Conservation (phyloP, 257 asterid genomes). For the Ophiorrhiza pumila region DNA sequence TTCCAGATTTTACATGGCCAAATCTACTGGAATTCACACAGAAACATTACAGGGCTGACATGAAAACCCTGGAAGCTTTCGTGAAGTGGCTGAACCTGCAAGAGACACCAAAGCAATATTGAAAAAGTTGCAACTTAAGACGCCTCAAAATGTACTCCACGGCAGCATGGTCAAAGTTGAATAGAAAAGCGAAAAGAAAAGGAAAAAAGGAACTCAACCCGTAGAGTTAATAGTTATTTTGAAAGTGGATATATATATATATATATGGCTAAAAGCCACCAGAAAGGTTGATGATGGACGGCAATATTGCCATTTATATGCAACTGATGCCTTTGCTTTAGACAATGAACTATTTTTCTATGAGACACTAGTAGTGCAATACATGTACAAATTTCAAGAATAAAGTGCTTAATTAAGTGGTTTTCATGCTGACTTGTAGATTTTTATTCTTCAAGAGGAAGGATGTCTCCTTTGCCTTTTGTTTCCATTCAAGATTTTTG, state of each 20-base stretch:
- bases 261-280: not conserved
- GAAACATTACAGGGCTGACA: conserved; percentile 75
- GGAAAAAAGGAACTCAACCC: not conserved
- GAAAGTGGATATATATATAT: not conserved
- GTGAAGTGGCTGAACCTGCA: conserved; percentile 43
- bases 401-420: not conserved
- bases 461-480: not conserved
- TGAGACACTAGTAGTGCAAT: not conserved
- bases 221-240: not conserved
- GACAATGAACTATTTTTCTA: not conserved
- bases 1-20: conserved; percentile 74
- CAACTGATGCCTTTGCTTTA: not conserved
- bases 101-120: not conserved
- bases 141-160: too few relatives aligned
- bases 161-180: too few relatives aligned
- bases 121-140: not conserved
- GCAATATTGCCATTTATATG: not conserved
- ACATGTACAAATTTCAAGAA: not conserved
- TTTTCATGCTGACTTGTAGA: not conserved
- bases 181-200: not conserved
- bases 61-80: conserved; percentile 68
- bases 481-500: not conserved
- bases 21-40: conserved; percentile 67
- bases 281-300: not conserved
- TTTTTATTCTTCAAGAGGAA: not conserved